These are phyloP conservation scores for Leavenworthia alabamica DNA, from an alignment of 345 rosid species.

Conservation along the genomic window DNA sequence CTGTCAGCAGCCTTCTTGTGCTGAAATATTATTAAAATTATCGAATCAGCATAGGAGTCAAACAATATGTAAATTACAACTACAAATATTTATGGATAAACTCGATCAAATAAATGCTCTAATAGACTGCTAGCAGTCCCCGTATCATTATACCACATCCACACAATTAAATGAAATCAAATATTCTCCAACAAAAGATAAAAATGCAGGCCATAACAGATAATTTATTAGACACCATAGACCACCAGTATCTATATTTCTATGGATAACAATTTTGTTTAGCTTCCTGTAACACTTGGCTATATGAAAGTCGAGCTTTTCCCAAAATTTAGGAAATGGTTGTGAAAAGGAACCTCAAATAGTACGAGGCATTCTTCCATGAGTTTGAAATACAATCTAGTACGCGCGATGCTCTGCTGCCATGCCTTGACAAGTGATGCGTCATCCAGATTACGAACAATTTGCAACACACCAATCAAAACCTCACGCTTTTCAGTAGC, in stretches of 20 bases:
- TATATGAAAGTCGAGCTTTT: background rate
- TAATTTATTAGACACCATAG: constrained; percentile 15
- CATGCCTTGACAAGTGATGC: constrained; percentile 85
- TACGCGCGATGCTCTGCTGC: constrained; percentile 99
- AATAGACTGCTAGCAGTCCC: background rate
- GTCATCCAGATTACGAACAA: constrained; percentile 93
- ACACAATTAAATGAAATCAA: constrained; percentile 5
- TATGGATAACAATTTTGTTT: background rate
- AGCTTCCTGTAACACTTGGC: background rate
- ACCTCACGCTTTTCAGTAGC: constrained; percentile 97
- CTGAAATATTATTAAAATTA: constrained; percentile 39
- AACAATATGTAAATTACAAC: background rate
- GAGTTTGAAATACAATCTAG: constrained; percentile 92
- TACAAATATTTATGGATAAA: background rate
- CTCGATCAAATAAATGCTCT: background rate
- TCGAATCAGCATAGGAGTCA: background rate
- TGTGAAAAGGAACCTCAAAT: constrained; percentile 65
- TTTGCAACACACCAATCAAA: constrained; percentile 80
- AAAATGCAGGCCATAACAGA: background rate
- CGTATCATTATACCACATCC: constrained; percentile 11
- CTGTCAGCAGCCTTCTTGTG: constrained; percentile 86
- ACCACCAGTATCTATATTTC: background rate
- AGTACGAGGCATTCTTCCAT: constrained; percentile 93
- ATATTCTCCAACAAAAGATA: background rate
- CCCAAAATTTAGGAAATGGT: constrained; percentile 7